phyloP scores from a whole-genome alignment of 805 yeast species.

The Ogataea angusta region DNA sequence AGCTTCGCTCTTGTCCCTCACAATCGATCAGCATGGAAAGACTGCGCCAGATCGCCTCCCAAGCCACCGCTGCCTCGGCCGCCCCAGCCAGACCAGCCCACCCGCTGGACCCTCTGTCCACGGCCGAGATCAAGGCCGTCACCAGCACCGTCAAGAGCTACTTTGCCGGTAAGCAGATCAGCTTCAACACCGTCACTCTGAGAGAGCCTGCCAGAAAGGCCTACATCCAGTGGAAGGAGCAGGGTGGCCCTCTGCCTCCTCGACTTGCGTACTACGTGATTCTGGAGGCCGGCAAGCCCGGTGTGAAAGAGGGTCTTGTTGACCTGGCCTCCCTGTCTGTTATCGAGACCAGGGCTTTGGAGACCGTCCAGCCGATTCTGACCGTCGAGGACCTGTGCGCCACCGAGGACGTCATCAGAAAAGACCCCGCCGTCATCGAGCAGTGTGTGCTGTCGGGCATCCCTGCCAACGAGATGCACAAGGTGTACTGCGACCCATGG shows the following conservation, averaged over 20 bases:
- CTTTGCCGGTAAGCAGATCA: slow-evolving; percentile 42
- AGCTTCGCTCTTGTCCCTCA: neutral
- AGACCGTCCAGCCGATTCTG: slow-evolving; percentile 71
- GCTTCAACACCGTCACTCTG: slow-evolving; percentile 67
- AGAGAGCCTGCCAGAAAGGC: slow-evolving; percentile 68
- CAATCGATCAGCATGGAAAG: slow-evolving; percentile 48
- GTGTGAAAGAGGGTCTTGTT: slow-evolving; percentile 70
- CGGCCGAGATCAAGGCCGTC: slow-evolving; percentile 58
- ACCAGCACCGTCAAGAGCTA: slow-evolving; percentile 49
- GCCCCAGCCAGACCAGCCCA: slow-evolving; percentile 58
- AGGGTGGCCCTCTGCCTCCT: slow-evolving; percentile 59
- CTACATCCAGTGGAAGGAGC: slow-evolving; percentile 63
- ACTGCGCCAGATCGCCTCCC: slow-evolving; percentile 59
- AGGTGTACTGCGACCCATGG: slow-evolving; percentile 66
- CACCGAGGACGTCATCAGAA: slow-evolving; percentile 64
- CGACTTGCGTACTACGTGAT: slow-evolving; percentile 66
- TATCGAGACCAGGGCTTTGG: slow-evolving; percentile 44
- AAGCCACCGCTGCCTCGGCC: slow-evolving; percentile 52
- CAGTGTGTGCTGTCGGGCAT: slow-evolving; percentile 72
- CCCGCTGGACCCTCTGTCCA: slow-evolving; percentile 70
- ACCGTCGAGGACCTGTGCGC: slow-evolving; percentile 63
- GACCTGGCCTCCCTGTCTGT: slow-evolving; percentile 50
- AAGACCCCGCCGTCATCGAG: slow-evolving; percentile 67
- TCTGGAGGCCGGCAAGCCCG: slow-evolving; percentile 54
- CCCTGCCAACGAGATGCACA: slow-evolving; percentile 57